Evolutionary conservation across 1,284 basidiomycete species (phyloP), one percentile per base, ranked within the genome.

Genomic region (Apiotrichum gracile): DNA sequence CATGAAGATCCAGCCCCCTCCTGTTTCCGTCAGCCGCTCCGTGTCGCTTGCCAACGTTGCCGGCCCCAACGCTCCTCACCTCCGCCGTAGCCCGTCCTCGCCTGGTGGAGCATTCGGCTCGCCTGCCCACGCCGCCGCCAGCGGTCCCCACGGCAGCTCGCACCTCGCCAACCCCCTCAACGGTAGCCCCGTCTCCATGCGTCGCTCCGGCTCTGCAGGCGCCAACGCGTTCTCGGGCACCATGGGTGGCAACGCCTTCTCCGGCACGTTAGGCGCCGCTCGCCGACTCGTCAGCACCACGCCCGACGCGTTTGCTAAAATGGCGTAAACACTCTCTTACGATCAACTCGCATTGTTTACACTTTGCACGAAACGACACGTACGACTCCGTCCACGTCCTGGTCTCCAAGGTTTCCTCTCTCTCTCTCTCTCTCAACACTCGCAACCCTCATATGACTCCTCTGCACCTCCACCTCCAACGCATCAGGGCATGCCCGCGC

Each of bases 171-270:
- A 7, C 43, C 21, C 48, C 19, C 47, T 34, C 2, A 13, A 37
- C n/a, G 49, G 33, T 37, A 44, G 27, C 37, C n/a, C 34, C 0
- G 31, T 48, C 13, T 47, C 52, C 16, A 29, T 49, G 41, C 48
- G 44, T 26, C 53, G 57, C 33, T 27, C 46, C 6, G 43, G 51
- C 43, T 49, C 42, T 24, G 50, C 50, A 12, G 38, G 48, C 22
- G 44, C 25, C 47, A 52, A 49, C 33, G 37, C 57, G 17, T 59
- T 59, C 26, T 37, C 57, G 9, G 57, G 57, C 2, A 43, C 50
- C 6, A 16, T 58, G 25, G 57, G 57, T 38, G 14, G n/a, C 49
- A 51, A 49, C 35, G 35, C 57, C 12, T 58, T 58, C 24, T 35
- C 57, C 5, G 57, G 57, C 3, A 44, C 51, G 13, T 21, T 59